These are phyloP conservation scores for Eucalyptus shirleyi DNA, from an alignment of 345 rosid genomes.

Conservation along the genomic window DNA sequence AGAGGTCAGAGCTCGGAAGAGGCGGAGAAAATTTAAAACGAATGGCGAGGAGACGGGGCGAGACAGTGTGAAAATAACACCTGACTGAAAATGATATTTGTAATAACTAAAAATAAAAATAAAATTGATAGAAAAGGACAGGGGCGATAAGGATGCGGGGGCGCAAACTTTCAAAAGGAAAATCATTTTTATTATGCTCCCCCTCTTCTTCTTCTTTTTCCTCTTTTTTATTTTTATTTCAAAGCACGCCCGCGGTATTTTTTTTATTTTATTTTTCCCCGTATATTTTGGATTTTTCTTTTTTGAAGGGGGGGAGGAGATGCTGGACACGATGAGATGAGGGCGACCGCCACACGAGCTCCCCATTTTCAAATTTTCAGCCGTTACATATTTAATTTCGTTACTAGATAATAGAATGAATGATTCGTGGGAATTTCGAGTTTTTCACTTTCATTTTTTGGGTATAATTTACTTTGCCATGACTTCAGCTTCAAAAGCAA, in stretches of 20 bases:
- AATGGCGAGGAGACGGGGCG: background rate
- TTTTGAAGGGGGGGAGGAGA: accelerated
- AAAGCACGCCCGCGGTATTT: background rate
- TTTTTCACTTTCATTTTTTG: too few species aligned
- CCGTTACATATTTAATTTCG: background rate
- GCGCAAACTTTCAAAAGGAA: background rate
- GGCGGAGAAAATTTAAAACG: background rate
- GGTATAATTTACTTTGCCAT: background rate
- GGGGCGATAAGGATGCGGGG: background rate
- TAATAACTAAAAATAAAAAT: background rate
- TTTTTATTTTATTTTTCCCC: too few species aligned
- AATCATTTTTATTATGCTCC: background rate
- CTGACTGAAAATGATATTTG: background rate
- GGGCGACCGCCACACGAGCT: background rate
- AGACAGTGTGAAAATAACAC: background rate
- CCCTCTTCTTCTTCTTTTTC: background rate
- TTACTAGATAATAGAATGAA: background rate
- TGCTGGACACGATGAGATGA: background rate
- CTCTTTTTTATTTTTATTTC: background rate
- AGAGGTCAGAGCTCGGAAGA: background rate
- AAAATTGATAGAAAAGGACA: background rate
- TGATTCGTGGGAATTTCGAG: background rate
- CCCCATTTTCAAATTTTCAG: background rate
- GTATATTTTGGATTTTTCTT: too few species aligned
- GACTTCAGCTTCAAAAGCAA: accelerated